Evolutionary conservation across 192 early-diverging fungal genomes (phyloP).

Genomic region (Entomortierella lignicola): DNA sequence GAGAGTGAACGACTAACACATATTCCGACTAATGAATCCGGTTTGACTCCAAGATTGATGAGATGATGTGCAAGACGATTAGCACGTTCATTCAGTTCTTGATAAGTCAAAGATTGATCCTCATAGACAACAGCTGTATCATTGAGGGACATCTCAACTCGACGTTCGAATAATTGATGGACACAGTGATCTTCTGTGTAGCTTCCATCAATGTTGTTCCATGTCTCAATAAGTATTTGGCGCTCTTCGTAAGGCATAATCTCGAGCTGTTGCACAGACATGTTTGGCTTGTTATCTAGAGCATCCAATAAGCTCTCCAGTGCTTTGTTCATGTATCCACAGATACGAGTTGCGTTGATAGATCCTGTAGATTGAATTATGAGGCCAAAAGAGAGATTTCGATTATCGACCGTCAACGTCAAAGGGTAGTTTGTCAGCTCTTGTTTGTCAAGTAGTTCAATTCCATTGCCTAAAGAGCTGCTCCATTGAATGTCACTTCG

Average conservation of each 20-base stretch:
- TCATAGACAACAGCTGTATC: no score
- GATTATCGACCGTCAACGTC: constrained; percentile 1
- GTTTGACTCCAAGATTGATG: no score
- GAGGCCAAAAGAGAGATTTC: constrained; percentile 3
- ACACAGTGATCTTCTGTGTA: no score
- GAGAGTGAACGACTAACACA: no score
- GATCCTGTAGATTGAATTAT: neutral
- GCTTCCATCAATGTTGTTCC: neutral
- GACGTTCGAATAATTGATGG: no score
- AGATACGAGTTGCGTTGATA: neutral
- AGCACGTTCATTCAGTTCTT: no score
- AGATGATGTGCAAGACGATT: no score
- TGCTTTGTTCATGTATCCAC: constrained; percentile 11
- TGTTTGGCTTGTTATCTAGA: neutral
- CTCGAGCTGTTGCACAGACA: neutral
- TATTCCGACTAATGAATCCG: no score
- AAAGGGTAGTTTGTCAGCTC: neutral
- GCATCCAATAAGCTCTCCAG: neutral
- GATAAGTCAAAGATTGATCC: no score
- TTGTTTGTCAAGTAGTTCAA: neutral
- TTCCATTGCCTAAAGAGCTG: neutral
- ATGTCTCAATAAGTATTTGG: neutral
- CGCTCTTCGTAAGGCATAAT: constrained; percentile 7
- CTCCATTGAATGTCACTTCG: neutral
- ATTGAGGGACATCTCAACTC: no score